Evolutionary conservation across 768 basidiomycete genomes (phyloP).

Genomic region (Leccinum olivaceopallidum): DNA sequence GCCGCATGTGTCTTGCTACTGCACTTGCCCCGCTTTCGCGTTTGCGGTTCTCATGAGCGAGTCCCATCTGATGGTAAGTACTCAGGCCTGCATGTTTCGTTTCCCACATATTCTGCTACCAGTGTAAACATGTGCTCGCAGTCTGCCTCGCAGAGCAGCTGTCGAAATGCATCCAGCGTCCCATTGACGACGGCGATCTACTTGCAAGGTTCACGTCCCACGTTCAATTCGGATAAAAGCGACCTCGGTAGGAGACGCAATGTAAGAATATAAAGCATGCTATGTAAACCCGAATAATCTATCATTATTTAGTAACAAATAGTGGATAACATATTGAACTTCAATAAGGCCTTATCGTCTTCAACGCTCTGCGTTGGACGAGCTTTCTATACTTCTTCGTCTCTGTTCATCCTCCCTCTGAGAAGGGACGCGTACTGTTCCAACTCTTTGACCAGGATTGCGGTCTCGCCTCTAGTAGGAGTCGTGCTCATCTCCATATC

Average conservation of each 20-base stretch:
- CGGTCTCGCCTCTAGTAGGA: constrained; percentile 38
- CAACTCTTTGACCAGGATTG: constrained; percentile 51
- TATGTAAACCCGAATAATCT: constrained; percentile 18
- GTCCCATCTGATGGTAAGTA: constrained; percentile 62
- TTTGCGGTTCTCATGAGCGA: constrained; percentile 60
- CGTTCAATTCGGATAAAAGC: constrained; percentile 7
- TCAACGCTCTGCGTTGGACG: constrained; percentile 11
- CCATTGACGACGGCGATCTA: constrained; percentile 49
- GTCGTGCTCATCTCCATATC: constrained; percentile 1
- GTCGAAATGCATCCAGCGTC: constrained; percentile 49
- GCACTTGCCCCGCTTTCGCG: constrained; percentile 74
- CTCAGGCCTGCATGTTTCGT: background rate
- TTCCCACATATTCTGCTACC: background rate
- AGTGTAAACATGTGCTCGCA: constrained; percentile 86
- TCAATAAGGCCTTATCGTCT: constrained; percentile 1
- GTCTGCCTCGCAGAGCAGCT: constrained; percentile 58
- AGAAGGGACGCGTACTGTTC: constrained; percentile 61
- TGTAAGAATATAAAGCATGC: constrained; percentile 11
- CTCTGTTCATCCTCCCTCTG: constrained; percentile 51
- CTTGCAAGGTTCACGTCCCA: constrained; percentile 30
- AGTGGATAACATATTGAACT: constrained; percentile 24
- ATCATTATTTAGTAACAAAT: constrained; percentile 24
- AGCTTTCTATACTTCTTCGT: constrained; percentile 25
- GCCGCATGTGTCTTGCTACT: constrained; percentile 51
- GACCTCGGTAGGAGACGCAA: constrained; percentile 5